A percentile compares a stretch with the other conserved stretches of the same genome.
phyloP scores from a whole-genome alignment of 2,329 filamentous ascomycete species.

The Botrytis galanthina region DNA sequence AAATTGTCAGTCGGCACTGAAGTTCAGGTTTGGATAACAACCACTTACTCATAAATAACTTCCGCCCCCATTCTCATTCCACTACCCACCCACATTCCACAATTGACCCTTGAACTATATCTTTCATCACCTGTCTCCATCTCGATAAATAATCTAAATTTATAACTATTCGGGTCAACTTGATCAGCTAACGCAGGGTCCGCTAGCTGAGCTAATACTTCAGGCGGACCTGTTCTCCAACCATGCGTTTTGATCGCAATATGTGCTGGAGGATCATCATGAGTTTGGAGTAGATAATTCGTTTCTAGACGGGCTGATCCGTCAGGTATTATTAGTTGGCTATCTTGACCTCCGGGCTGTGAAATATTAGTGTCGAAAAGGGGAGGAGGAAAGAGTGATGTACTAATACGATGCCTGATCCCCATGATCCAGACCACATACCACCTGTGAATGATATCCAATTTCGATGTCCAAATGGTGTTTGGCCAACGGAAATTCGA shows the following conservation, averaged over 20 bases:
- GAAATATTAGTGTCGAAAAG: neutral
- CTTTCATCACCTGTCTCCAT: conserved; percentile 51
- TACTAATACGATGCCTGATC: conserved; percentile 47
- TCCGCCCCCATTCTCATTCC: conserved; percentile 48
- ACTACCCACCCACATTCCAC: conserved; percentile 50
- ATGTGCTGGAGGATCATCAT: conserved; percentile 46
- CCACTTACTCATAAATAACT: conserved; percentile 46
- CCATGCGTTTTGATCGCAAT: conserved; percentile 49
- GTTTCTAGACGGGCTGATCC: conserved; percentile 43
- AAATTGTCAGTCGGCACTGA: conserved; percentile 7
- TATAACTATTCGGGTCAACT: conserved; percentile 41
- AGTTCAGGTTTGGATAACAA: neutral
- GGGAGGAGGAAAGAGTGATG: neutral
- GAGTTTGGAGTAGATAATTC: conserved; percentile 50
- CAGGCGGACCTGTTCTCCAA: conserved; percentile 48
- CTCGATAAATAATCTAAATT: conserved; percentile 49
- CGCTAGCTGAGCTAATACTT: conserved; percentile 35
- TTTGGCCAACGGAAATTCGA: conserved; percentile 45
- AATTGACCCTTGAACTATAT: conserved; percentile 50
- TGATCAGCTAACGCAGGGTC: conserved; percentile 33
- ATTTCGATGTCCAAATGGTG: conserved; percentile 46
- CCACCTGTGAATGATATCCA: conserved; percentile 50
- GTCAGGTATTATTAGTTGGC: conserved; percentile 38
- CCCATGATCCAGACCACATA: conserved; percentile 50
- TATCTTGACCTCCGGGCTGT: conserved; percentile 42